phyloP scores from a whole-genome alignment of 2,329 filamentous ascomycete genomes.

The Diaporthe citrichinensis region DNA sequence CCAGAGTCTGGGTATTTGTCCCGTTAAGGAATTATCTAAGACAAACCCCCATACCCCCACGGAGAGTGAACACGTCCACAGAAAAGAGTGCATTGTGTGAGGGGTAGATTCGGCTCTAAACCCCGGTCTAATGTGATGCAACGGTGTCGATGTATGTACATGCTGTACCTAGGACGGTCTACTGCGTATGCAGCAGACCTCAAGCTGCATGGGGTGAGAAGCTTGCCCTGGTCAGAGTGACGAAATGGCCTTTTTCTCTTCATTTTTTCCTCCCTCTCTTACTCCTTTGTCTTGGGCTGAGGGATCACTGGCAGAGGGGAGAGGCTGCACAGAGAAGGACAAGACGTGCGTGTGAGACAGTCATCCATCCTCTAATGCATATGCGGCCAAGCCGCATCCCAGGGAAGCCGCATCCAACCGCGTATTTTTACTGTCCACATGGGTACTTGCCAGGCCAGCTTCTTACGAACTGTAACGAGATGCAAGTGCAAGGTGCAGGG shows the following conservation, averaged over 20 bases:
- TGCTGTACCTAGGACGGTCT: background rate
- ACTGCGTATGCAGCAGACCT: background rate
- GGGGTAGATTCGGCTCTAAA: constrained; percentile 27
- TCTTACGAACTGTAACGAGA: background rate
- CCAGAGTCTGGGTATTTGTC: background rate
- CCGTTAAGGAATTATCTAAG: constrained; percentile 28
- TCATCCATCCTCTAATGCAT: background rate
- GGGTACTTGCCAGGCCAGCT: background rate
- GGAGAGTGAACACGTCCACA: background rate
- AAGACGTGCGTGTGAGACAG: background rate
- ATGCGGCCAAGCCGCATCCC: constrained; percentile 18
- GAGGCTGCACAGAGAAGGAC: background rate
- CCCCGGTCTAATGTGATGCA: constrained; percentile 25
- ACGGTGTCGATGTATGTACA: background rate
- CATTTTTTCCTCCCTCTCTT: too few species aligned
- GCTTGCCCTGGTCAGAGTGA: background rate
- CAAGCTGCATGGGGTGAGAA: background rate
- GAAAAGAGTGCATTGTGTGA: constrained; percentile 30
- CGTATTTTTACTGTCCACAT: background rate
- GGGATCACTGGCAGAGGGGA: background rate
- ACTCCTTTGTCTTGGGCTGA: background rate
- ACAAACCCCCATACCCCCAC: constrained; percentile 29
- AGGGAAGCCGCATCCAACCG: constrained; percentile 25
- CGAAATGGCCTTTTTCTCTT: background rate
- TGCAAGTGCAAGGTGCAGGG: background rate